Conservation (phyloP, 345 rosid species). For the Psidium guajava region DNA sequence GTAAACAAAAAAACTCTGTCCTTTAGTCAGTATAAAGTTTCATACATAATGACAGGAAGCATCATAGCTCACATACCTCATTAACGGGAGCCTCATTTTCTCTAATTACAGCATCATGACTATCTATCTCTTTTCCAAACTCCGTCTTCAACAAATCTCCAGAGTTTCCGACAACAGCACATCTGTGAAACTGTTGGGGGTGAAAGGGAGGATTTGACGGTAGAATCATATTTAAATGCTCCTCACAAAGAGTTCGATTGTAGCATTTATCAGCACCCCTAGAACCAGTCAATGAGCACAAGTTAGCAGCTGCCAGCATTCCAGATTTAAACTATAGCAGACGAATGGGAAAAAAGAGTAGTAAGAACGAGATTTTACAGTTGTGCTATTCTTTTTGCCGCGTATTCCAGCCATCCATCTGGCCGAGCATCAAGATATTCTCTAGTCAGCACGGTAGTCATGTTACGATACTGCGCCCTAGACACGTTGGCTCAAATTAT, state of each 20-base stretch:
- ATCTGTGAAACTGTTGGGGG: constrained; percentile 68
- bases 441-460: constrained; percentile 92
- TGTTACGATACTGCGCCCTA: constrained; percentile 80
- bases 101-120: constrained; percentile 88
- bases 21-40: neutral
- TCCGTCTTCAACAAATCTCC: constrained; percentile 87
- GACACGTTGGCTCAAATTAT: constrained; percentile 10
- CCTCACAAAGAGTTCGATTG: constrained; percentile 83
- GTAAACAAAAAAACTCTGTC: neutral
- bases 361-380: constrained; percentile 36
- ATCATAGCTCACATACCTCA: constrained; percentile 25
- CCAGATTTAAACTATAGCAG: neutral
- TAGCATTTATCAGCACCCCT: constrained; percentile 88
- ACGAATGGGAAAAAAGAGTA: neutral
- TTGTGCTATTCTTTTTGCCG: constrained; percentile 89
- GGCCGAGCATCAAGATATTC: constrained; percentile 92
- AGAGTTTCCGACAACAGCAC: constrained; percentile 96
- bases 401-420: constrained; percentile 97
- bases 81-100: constrained; percentile 98
- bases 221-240: constrained; percentile 68
- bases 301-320: neutral
- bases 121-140: constrained; percentile 85
- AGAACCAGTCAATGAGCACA: constrained; percentile 3
- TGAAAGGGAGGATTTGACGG: constrained; percentile 86
- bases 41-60: neutral